phyloP scores from a whole-genome alignment of 2,329 filamentous ascomycete genomes.

The Sclerotinia trifoliorum region DNA sequence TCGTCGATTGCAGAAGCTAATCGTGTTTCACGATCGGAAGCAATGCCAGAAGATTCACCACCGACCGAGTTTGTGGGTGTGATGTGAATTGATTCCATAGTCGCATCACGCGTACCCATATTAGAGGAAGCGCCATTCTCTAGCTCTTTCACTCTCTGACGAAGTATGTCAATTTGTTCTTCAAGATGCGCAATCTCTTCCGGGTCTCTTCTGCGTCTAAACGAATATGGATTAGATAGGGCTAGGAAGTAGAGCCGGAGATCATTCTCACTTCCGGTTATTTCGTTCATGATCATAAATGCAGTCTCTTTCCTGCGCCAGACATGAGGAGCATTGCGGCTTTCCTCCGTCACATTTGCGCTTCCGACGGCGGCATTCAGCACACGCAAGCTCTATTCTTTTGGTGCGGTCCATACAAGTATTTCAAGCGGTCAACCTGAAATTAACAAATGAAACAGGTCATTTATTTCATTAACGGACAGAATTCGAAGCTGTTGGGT shows the following conservation, averaged over 20 bases:
- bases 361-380: conserved; percentile 1
- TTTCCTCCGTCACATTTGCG: background rate
- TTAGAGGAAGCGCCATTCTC: background rate
- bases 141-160: background rate
- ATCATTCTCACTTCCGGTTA: background rate
- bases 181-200: background rate
- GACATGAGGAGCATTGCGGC: background rate
- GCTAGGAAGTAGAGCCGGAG: background rate
- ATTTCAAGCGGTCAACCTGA: background rate
- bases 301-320: background rate
- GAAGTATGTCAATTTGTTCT: conserved; percentile 8
- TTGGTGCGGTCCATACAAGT: background rate
- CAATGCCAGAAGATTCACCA: background rate
- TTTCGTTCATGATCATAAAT: background rate
- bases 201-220: conserved; percentile 4
- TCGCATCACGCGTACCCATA: background rate
- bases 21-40: background rate
- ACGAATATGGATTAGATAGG: background rate
- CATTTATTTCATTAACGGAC: background rate
- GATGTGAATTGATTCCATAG: background rate
- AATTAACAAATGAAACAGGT: no score
- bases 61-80: background rate
- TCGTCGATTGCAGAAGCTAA: background rate
- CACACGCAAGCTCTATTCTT: conserved; percentile 6
- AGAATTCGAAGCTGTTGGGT: background rate